phyloP scores from a whole-genome alignment of 202 grass and related monocot species.

The Zizania palustris region DNA sequence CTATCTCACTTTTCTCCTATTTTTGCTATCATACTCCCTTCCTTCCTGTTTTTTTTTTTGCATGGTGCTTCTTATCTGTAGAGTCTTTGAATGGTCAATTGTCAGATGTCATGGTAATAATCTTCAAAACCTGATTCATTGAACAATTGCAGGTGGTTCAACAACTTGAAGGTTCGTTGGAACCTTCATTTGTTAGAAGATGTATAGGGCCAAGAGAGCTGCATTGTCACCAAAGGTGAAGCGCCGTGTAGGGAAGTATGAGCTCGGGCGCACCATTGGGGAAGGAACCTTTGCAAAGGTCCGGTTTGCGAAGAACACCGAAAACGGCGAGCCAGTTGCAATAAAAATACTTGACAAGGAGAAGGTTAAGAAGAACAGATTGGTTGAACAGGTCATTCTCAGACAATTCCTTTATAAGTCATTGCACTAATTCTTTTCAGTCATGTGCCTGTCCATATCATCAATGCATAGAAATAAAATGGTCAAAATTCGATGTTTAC shows the following conservation, averaged over 20 bases:
- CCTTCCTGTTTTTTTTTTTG: too few relatives aligned
- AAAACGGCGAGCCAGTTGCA: slow-evolving; percentile 70
- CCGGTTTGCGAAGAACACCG: slow-evolving; percentile 77
- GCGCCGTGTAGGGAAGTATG: slow-evolving; percentile 84
- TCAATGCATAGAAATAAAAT: neutral
- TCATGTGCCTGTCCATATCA: slow-evolving; percentile 21
- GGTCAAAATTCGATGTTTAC: neutral
- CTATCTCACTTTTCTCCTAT: neutral
- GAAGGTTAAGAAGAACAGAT: slow-evolving; percentile 77
- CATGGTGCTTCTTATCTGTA: too few relatives aligned
- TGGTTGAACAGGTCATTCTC: slow-evolving; percentile 78
- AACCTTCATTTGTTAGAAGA: slow-evolving; percentile 45
- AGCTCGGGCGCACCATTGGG: slow-evolving; percentile 79
- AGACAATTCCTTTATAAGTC: slow-evolving; percentile 26
- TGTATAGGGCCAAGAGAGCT: slow-evolving; percentile 74
- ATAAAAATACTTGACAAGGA: slow-evolving; percentile 95
- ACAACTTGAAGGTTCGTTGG: slow-evolving; percentile 35
- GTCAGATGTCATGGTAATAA: slow-evolving; percentile 2
- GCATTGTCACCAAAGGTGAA: slow-evolving; percentile 82
- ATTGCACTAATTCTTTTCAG: slow-evolving; percentile 14
- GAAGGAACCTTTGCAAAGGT: slow-evolving; percentile 91
- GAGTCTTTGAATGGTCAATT: neutral
- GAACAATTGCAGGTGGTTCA: slow-evolving; percentile 34
- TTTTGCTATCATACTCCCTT: neutral
- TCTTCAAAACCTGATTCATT: slow-evolving; percentile 25